phyloP scores from a whole-genome alignment of 495 filamentous ascomycete species.

The Penicillium roqueforti region DNA sequence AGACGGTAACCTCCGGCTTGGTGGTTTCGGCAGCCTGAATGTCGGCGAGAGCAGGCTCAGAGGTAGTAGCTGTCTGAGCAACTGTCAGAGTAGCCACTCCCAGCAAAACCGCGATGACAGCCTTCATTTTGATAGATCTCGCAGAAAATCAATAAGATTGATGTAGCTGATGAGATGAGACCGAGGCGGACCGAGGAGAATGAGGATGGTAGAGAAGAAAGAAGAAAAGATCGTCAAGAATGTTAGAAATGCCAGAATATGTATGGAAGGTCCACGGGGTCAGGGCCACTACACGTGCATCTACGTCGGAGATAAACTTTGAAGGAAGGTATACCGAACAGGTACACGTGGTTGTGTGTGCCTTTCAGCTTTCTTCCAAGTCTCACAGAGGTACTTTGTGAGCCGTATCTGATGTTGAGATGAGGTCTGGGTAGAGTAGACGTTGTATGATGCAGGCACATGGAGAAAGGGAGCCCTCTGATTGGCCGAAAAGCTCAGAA shows the following conservation, averaged over 20 bases:
- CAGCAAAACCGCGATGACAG: conserved; percentile 17
- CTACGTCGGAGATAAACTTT: not conserved
- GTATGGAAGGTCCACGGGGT: not conserved
- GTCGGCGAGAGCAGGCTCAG: conserved; percentile 27
- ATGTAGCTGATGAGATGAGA: not conserved
- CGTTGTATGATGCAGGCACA: not conserved
- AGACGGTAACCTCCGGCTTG: conserved; percentile 45
- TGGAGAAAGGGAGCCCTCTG: not conserved
- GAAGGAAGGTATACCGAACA: not conserved
- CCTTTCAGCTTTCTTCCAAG: not conserved
- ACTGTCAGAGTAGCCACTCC: conserved; percentile 19
- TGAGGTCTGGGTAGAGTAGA: not conserved
- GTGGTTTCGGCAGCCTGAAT: conserved; percentile 30
- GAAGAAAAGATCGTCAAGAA: not conserved
- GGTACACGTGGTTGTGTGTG: not conserved
- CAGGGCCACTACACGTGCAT: conserved; percentile 1
- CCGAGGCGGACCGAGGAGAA: not conserved
- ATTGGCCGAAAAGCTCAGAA: not conserved
- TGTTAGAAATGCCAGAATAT: not conserved
- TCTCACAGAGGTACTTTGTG: not conserved
- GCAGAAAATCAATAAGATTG: not conserved
- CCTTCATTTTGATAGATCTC: conserved; percentile 23
- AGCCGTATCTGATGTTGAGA: not conserved
- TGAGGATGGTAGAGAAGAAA: not conserved
- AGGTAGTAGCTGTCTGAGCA: conserved; percentile 24